These are phyloP conservation scores for Tinospora cordifolia DNA, from an alignment of 164 flowering plant genomes.

Conservation along the genomic window DNA sequence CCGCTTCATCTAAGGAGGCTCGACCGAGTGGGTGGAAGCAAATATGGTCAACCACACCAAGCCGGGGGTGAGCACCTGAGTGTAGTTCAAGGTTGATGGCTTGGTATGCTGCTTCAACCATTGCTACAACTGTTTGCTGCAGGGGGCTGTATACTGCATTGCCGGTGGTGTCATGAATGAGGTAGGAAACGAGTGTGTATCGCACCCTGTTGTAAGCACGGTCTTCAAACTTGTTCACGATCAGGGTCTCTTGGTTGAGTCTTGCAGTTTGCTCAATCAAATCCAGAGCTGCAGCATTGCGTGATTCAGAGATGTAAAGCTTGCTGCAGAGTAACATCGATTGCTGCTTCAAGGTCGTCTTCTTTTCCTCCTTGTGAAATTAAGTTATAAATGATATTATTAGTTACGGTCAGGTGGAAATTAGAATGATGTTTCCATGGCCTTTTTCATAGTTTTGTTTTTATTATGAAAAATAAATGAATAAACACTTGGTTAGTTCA, in stretches of 20 bases:
- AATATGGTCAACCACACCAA: slow-evolving; percentile 71
- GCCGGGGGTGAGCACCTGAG: slow-evolving; percentile 65
- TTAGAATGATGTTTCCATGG: no score
- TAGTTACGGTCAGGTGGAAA: not conserved
- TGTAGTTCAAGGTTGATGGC: slow-evolving; percentile 53
- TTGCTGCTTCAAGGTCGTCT: slow-evolving; percentile 23
- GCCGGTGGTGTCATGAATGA: slow-evolving; percentile 32
- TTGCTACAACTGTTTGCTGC: slow-evolving; percentile 50
- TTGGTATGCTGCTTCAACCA: slow-evolving; percentile 52
- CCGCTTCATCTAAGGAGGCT: slow-evolving; percentile 58
- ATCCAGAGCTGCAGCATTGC: slow-evolving; percentile 47
- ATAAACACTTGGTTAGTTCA: no score
- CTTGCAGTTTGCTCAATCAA: slow-evolving; percentile 50
- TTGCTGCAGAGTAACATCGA: slow-evolving; percentile 56
- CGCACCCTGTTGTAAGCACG: slow-evolving; percentile 47
- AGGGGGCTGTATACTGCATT: slow-evolving; percentile 42
- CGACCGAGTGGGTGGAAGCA: slow-evolving; percentile 57
- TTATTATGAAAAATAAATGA: not conserved
- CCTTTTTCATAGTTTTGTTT: no score
- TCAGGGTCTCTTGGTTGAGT: slow-evolving; percentile 34
- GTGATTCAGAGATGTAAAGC: slow-evolving; percentile 60
- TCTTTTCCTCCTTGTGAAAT: slow-evolving; percentile 15
- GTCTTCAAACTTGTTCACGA: slow-evolving; percentile 61
- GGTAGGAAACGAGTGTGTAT: slow-evolving; percentile 54
- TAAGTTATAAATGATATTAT: not conserved